Base-by-base conservation (phyloP, 2,329 filamentous ascomycete species). In the Whalleya microplaca region DNA sequence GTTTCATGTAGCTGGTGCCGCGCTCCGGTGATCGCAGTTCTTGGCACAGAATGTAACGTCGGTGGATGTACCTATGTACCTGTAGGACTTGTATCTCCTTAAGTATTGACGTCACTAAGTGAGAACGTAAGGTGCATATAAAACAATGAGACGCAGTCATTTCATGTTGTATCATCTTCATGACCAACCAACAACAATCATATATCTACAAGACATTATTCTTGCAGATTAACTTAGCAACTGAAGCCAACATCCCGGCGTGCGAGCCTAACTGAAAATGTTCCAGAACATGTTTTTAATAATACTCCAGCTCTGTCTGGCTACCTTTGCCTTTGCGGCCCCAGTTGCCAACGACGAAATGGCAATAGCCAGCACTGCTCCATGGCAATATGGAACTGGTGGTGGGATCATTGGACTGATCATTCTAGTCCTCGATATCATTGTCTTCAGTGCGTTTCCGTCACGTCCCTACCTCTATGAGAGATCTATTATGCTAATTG, bases 381-480 rank as follows among this genome's bases (percentile, higher is more conserved):
- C 80, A 9, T 84, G 81, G 80, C 79, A 84, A 53, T 85, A 84
- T 46, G 84, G 84, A 41, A 82, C 82, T 1, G 84, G 85, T 21
- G 85, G 85, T 16, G 85, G 85, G 1, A 78, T 87, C 37, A 46
- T 86, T 6, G 85, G 85, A 1, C 82, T 88, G 64, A 80, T 87
- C 52, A 76, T 88, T 3, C 70, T 88, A 21, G 72, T 88, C 14
- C 74, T 88, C 7, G 85, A 88, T 62, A 80, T 88, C 41, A 79
- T 88, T 32, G 83, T 85, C 41, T 86, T 82, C 69, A 79, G 85
- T 88, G 76, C 23, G 84, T 77, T 10, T 2, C 29, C 19, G 9
- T 10, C n/a, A 10, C n/a, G 1, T 16, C 20, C 45, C 5, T 27
- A n/a, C 12, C 8, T 40, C n/a, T 40, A 9, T 45, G 4, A 3